A percentile compares a stretch with the other conserved stretches of the same genome.
phyloP scores from a whole-genome alignment of 345 rosid species.

The Salix suchowensis region DNA sequence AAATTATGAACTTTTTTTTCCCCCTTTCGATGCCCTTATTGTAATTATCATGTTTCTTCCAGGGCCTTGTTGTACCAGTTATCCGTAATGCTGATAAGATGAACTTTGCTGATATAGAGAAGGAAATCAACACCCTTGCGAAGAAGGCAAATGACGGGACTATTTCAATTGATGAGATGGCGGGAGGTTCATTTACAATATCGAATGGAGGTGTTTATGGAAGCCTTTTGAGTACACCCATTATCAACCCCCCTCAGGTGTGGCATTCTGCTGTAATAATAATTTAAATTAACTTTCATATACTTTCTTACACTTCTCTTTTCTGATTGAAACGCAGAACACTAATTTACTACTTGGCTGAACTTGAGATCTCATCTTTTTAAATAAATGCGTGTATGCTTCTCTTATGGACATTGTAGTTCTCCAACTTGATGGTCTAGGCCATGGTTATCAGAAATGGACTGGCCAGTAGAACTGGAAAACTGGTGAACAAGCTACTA shows the following conservation, averaged over 20 bases:
- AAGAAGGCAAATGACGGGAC: conserved; percentile 89
- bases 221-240: conserved; percentile 96
- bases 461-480: not conserved
- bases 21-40: not conserved
- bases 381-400: not conserved
- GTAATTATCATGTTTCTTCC: conserved; percentile 2
- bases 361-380: not conserved
- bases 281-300: not conserved
- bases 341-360: not conserved
- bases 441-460: not conserved
- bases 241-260: conserved; percentile 99
- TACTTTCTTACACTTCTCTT: not conserved
- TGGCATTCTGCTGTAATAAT: not conserved
- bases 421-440: not conserved
- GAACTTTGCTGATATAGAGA: conserved; percentile 92
- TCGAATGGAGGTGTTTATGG: conserved; percentile 90
- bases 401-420: not conserved
- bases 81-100: conserved; percentile 59
- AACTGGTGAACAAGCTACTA: not conserved
- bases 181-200: conserved; percentile 91
- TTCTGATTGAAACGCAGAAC: not conserved
- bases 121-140: conserved; percentile 80
- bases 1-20: not conserved
- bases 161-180: conserved; percentile 97
- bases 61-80: conserved; percentile 92